phyloP scores from a whole-genome alignment of 495 filamentous ascomycete genomes.

The Aspergillus nanangensis region DNA sequence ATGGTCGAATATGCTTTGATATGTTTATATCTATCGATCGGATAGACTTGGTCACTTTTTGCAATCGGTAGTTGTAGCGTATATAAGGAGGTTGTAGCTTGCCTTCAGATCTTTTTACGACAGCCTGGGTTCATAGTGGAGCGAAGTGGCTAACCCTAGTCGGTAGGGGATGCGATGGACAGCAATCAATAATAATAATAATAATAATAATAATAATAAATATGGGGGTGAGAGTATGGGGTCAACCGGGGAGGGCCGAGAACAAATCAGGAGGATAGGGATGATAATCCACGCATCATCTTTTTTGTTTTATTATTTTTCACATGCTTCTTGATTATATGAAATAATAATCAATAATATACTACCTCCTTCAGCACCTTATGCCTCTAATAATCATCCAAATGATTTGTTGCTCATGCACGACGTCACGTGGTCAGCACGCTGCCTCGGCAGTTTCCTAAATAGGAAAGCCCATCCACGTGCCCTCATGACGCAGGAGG shows the following conservation, averaged over 20 bases:
- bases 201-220: no score
- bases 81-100: no score
- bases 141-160: conserved; percentile 3
- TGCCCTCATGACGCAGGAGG: conserved; percentile 23
- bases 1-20: background rate
- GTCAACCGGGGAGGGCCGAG: background rate
- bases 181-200: no score
- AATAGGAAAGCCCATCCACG: background rate
- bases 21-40: no score
- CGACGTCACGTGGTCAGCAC: conserved; percentile 2
- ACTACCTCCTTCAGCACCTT: background rate
- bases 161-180: conserved; percentile 11
- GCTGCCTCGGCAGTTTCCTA: conserved; percentile 30
- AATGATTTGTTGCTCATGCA: no score
- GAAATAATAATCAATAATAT: background rate
- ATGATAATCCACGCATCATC: background rate
- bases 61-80: no score
- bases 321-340: conserved; percentile 12
- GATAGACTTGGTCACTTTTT: no score
- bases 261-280: background rate
- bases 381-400: no score
- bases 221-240: no score
- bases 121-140: no score
- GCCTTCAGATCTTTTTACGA: no score
- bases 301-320: no score